Conservation (phyloP, 2,329 filamentous ascomycete genomes). For the Ilyonectria robusta region DNA sequence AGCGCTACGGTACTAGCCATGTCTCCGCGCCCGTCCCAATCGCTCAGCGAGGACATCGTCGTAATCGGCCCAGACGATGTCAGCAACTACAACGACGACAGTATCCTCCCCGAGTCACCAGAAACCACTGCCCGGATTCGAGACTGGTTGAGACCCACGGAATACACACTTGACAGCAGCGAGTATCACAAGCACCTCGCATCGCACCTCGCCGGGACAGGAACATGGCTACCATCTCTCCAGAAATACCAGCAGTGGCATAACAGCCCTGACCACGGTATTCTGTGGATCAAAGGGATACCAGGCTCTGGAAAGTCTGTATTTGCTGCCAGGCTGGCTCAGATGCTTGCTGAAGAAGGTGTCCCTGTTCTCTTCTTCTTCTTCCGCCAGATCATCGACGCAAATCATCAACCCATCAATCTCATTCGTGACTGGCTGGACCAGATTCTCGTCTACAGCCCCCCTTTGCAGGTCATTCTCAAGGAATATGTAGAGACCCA, state of each 20-base stretch:
- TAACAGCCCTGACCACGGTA: slow-evolving; percentile 11
- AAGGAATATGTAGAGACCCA: slow-evolving; percentile 21
- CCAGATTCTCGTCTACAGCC: slow-evolving; percentile 50
- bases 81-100: slow-evolving; percentile 12
- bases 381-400: slow-evolving; percentile 55
- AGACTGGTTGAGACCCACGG: slow-evolving; percentile 49
- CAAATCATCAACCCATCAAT: slow-evolving; percentile 48
- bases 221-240: slow-evolving; percentile 27
- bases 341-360: slow-evolving; percentile 25
- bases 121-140: slow-evolving; percentile 33
- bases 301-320: slow-evolving; percentile 56
- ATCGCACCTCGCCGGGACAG: slow-evolving; percentile 35
- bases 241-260: slow-evolving; percentile 33
- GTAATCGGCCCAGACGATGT: slow-evolving; percentile 22
- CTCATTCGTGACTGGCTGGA: slow-evolving; percentile 52
- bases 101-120: background rate
- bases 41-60: slow-evolving; percentile 26
- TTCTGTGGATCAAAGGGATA: slow-evolving; percentile 50
- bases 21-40: background rate
- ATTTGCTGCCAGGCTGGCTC: slow-evolving; percentile 44
- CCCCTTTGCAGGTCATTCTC: slow-evolving; percentile 45
- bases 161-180: slow-evolving; percentile 39
- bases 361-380: slow-evolving; percentile 53
- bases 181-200: slow-evolving; percentile 45
- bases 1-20: background rate